Percentiles rank a stretch among this genome's conserved stretches.
phyloP scores from a whole-genome alignment of 1,139 yeast genomes.

The Suhomyces kunorum region DNA sequence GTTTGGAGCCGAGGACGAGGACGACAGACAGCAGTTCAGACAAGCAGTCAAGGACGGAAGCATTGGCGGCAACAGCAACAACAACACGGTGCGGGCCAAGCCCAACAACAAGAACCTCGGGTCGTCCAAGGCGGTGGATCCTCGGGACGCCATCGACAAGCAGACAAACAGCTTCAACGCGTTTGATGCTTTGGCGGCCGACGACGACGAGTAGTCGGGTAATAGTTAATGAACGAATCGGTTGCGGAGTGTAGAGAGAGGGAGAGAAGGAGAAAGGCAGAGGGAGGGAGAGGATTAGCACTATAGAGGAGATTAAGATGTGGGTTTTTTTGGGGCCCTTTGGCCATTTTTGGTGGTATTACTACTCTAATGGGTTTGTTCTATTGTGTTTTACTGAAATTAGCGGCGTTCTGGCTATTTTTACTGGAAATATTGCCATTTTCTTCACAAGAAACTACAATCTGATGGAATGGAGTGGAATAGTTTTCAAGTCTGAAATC shows the following conservation, averaged over 20 bases:
- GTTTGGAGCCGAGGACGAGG: conserved; percentile 50
- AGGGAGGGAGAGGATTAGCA: neutral
- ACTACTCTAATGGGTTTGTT: no score
- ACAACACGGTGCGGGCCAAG: conserved; percentile 50
- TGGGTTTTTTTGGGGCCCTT: no score
- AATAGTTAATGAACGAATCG: conserved; percentile 6
- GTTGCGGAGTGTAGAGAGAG: neutral
- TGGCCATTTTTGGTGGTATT: no score
- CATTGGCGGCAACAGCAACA: conserved; percentile 16
- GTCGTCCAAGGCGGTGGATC: conserved; percentile 70
- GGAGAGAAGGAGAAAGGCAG: neutral
- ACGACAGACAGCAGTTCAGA: conserved; percentile 51
- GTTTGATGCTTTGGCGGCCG: conserved; percentile 72
- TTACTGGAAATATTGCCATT: no score
- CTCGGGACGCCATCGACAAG: conserved; percentile 67
- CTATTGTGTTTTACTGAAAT: no score
- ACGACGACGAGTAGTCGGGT: conserved; percentile 24
- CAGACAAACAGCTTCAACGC: conserved; percentile 71
- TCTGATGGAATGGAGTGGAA: no score
- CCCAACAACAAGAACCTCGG: conserved; percentile 76
- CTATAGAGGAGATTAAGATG: neutral
- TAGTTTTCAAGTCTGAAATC: no score
- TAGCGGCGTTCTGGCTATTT: no score
- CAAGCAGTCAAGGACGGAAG: conserved; percentile 43
- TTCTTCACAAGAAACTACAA: no score